Evolutionary conservation across 2,329 filamentous ascomycete species (phyloP), one percentile per base, ranked within the genome.

Genomic region (Lasiodiplodia sp.): DNA sequence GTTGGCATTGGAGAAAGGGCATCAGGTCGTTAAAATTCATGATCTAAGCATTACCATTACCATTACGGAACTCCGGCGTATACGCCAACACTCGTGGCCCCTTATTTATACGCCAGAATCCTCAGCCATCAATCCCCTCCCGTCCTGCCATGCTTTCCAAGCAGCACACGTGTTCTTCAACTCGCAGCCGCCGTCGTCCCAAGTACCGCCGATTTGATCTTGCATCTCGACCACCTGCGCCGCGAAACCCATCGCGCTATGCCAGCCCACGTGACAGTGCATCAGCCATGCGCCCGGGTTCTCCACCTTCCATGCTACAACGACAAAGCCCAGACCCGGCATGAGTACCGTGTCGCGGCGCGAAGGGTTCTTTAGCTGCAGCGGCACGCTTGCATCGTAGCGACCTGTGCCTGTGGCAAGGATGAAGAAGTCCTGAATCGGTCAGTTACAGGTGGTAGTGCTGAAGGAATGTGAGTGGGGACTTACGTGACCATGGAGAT

Each of bases 291-390:
- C 72, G 4, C 86, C 87, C 0, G 86, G 85, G 74, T 87, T 87
- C 53, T 83, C 79, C 0, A 84, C 84, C 57, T 78, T 75, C 76
- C 87, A 87, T 23, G 86, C 85, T 18, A 87, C 74, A 14, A 87
- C 83, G 21, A 83, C 81, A 71, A 84, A 84, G 2, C 80, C 81
- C 4, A 71, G 71, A 0, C 90, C 89, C n/a, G 85, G 85, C 0
- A 93, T 79, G 2, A 91, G 85, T 0, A 91, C 78, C 4, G 68
- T 69, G 66, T 83, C 80, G 16, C 81, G 76, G 23, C 80, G 77
- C 1, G 77, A 74, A 0, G 81, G 80, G 53, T 82, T 81, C 23
- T 76, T 66, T 57, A 81, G 76, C 12, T 72, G 79, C 7, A 83
- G 73, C 0, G 76, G 75, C 2, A 72, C 73, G 2, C 71, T 69